Conservation (phyloP, 371 early-diverging fungal species). For the Batrachochytrium dendrobatidis region DNA sequence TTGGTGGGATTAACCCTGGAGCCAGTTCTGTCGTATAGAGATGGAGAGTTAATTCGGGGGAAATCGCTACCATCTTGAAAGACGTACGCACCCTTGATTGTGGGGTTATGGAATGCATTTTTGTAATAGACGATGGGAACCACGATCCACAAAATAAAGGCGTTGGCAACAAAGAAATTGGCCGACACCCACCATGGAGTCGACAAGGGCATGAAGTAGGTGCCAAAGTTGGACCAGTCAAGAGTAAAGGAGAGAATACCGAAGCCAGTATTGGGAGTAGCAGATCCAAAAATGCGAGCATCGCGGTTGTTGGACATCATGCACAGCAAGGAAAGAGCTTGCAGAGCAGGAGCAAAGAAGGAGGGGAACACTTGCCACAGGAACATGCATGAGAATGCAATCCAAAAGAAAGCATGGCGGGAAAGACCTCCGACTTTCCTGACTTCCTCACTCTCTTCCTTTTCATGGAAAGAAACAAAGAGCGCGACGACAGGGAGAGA, state of each 20-base stretch:
- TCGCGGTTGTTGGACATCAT: conserved; percentile 58
- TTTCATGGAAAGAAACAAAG: conserved; percentile 55
- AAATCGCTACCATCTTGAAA: too few species aligned
- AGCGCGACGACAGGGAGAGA: conserved; percentile 68
- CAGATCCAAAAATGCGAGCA: conserved; percentile 14
- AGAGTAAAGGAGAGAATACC: conserved; percentile 11
- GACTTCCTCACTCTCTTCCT: not conserved
- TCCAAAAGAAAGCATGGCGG: conserved; percentile 27
- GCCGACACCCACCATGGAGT: conserved; percentile 21
- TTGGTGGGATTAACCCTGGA: too few species aligned
- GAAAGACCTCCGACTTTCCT: conserved; percentile 7
- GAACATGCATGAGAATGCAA: conserved; percentile 27
- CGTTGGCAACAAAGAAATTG: conserved; percentile 55
- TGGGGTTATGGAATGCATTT: conserved; percentile 44
- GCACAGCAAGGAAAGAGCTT: conserved; percentile 63
- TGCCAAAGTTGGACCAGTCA: conserved; percentile 11
- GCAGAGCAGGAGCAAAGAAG: conserved; percentile 4
- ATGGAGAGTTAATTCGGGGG: too few species aligned
- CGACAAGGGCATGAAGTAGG: conserved; percentile 2
- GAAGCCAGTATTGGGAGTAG: conserved; percentile 24
- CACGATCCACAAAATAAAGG: conserved; percentile 62
- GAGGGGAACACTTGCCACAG: not conserved
- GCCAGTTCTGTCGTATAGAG: too few species aligned
- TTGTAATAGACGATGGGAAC: conserved; percentile 63
- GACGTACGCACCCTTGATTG: too few species aligned